Evolutionary conservation across 2,329 filamentous ascomycete genomes (phyloP).

Genomic region (Fusarium lateritium): DNA sequence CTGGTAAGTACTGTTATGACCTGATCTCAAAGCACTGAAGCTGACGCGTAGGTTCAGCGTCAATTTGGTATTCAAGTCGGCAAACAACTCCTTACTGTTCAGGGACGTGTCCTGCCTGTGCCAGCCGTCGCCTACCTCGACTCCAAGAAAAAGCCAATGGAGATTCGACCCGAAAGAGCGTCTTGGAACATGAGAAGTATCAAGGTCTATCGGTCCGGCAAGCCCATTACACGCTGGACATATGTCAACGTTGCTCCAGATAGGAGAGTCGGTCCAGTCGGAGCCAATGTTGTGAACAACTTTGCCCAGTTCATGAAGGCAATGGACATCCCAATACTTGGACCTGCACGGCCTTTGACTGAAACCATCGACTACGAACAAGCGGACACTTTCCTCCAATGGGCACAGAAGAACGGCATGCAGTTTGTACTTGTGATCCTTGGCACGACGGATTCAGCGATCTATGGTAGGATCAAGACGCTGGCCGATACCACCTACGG

Average conservation of each 20-base stretch:
- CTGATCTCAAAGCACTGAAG: background rate
- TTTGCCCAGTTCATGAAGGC: conserved; percentile 58
- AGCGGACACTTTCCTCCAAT: conserved; percentile 53
- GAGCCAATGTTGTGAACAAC: conserved; percentile 42
- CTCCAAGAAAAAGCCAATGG: conserved; percentile 37
- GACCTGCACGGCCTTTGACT: conserved; percentile 28
- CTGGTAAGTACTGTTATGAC: conserved; percentile 48
- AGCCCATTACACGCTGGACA: conserved; percentile 64
- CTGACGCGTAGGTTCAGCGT: conserved; percentile 31
- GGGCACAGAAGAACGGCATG: conserved; percentile 52
- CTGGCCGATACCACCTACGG: conserved; percentile 77
- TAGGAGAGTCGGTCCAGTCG: conserved; percentile 23
- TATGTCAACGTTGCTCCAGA: conserved; percentile 59
- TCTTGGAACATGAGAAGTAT: conserved; percentile 78
- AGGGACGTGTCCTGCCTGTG: conserved; percentile 75
- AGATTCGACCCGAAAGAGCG: conserved; percentile 62
- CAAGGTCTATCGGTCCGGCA: conserved; percentile 68
- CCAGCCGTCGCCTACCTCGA: conserved; percentile 73
- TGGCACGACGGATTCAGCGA: conserved; percentile 61
- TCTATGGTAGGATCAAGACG: conserved; percentile 78
- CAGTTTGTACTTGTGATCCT: conserved; percentile 75
- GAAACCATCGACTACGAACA: conserved; percentile 11
- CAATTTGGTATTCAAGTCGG: conserved; percentile 76
- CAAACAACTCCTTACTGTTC: conserved; percentile 77
- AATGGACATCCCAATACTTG: conserved; percentile 59